phyloP scores from a whole-genome alignment of 768 basidiomycete genomes.

The Leccinum aurantiacum region DNA sequence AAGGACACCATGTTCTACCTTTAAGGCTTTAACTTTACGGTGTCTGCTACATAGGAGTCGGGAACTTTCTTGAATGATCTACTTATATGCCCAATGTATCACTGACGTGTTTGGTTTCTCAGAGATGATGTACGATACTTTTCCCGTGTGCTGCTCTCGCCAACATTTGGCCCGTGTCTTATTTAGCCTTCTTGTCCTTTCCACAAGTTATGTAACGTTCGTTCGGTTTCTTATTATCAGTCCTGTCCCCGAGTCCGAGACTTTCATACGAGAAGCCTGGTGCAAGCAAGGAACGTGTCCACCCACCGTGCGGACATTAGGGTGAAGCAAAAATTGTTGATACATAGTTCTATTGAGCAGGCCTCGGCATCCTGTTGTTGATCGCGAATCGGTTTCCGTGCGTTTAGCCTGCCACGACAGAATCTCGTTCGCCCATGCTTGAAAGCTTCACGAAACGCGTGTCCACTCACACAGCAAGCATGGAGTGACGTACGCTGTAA shows the following conservation, averaged over 20 bases:
- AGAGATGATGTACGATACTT: neutral
- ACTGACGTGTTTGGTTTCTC: slow-evolving; percentile 1
- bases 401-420: slow-evolving; percentile 9
- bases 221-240: neutral
- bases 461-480: slow-evolving; percentile 22
- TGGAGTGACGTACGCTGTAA: slow-evolving; percentile 24
- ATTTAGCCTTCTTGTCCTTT: neutral
- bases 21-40: slow-evolving; percentile 27
- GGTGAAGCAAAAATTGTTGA: slow-evolving; percentile 8
- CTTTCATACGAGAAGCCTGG: neutral
- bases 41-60: neutral
- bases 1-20: slow-evolving; percentile 80
- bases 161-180: neutral
- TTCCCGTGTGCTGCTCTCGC: neutral
- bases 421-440: neutral
- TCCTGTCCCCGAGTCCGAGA: neutral
- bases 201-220: neutral
- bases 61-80: neutral
- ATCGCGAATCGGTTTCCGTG: slow-evolving; percentile 16
- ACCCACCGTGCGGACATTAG: neutral
- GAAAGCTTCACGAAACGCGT: neutral
- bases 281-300: neutral
- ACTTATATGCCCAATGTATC: neutral
- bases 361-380: neutral
- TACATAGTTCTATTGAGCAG: slow-evolving; percentile 1